Conservation (phyloP, 2,329 filamentous ascomycete genomes). For the Cytospora chrysosperma region DNA sequence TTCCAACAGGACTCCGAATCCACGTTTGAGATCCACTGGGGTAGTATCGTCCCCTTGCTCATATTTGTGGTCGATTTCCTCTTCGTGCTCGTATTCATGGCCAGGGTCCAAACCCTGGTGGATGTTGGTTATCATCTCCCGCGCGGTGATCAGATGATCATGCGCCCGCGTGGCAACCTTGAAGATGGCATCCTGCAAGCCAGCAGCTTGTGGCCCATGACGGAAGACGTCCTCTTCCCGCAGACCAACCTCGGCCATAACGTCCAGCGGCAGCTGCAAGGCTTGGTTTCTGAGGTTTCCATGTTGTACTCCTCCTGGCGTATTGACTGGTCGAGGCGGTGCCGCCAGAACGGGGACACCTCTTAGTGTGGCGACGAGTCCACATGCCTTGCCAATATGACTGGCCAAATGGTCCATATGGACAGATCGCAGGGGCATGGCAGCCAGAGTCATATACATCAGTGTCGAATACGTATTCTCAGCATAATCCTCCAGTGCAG, state of each 20-base stretch:
- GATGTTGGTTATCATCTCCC: conserved; percentile 85
- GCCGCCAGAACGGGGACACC: conserved; percentile 88
- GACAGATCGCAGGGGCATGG: conserved; percentile 75
- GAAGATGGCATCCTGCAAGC: conserved; percentile 87
- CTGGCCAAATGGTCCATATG: conserved; percentile 90
- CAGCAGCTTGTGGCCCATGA: conserved; percentile 72
- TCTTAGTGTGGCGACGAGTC: conserved; percentile 82
- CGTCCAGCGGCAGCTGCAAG: conserved; percentile 80
- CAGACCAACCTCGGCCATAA: conserved; percentile 80
- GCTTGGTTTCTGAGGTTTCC: conserved; percentile 43
- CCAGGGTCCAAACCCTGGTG: conserved; percentile 71
- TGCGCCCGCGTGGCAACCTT: conserved; percentile 89
- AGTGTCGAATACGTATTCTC: conserved; percentile 94
- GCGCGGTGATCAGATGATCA: conserved; percentile 90
- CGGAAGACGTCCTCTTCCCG: conserved; percentile 89
- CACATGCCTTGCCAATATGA: conserved; percentile 91
- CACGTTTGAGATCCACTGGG: conserved; percentile 50
- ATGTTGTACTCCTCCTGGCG: conserved; percentile 40
- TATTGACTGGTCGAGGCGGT: conserved; percentile 54
- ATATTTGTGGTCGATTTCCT: conserved; percentile 67
- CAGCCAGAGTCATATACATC: conserved; percentile 81
- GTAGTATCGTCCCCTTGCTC: conserved; percentile 38
- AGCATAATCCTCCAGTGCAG: conserved; percentile 79
- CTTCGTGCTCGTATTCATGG: conserved; percentile 85
- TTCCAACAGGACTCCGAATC: conserved; percentile 79